Evolutionary conservation across 305 asterid genomes (phyloP), one percentile per base, ranked within the genome.

Genomic region (Ajuga reptans): DNA sequence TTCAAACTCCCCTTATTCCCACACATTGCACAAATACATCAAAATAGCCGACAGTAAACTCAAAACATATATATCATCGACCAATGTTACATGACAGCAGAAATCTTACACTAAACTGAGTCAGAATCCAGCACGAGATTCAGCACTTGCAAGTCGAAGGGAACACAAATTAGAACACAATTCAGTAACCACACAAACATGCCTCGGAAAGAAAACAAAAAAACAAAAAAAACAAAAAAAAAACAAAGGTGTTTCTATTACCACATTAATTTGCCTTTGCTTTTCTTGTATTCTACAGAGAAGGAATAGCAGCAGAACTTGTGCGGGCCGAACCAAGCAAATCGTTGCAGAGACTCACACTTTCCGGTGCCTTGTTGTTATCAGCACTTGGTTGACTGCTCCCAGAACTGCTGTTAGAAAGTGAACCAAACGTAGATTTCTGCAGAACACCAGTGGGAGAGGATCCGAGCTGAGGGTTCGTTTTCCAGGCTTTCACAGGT

Each of bases 381-480:
- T 70, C 84, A 6, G 64, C 59, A 37, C 80, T 74, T 0, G 57
- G 71, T 2, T 81, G 81, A 52, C 86, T 81, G 31, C 84, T 76
- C 12, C 75, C 84, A 0, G 83, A 81, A 37, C 88, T 77, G 69
- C 83, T 81, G 79, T 84, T 81, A 6, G 89, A 81, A 31, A 78
- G 79, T 0, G 83, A 69, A 64, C 81, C 85, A 11, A 88, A 86
- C 4, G 85, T 80, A 0, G 95, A 76, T 56, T 84, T 85, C 84
- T 87, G 92, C 66, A 91, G 77, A 41, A 87, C 91, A 2, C 87
- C 95, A 0, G 86, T 87, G 2, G 97, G 96, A 52, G 95, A 91
- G 21, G 79, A 79, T 17, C 88, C 92, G 36, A 84, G n/a, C 59
- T 76, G 84, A 49, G 82, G 79, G 79, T 82, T 81, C 46, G 24